Percentiles rank a stretch among this genome's conserved stretches.
Evolutionary conservation across 352 stramenopile genomes (phyloP).

Genomic region (Thraustochytrium striatum): DNA sequence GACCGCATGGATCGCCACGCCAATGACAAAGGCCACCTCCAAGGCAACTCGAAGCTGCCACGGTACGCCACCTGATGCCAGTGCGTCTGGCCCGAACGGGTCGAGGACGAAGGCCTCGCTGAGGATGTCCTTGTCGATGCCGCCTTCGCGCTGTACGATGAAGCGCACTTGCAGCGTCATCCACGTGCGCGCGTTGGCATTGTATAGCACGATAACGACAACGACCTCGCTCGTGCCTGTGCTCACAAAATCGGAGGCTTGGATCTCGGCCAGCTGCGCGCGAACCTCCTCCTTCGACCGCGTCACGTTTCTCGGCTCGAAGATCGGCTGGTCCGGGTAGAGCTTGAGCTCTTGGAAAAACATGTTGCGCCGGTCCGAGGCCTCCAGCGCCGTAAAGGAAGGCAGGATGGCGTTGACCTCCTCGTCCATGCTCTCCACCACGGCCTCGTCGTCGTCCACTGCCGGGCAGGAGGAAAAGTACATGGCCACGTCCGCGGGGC

Average conservation of each 20-base stretch:
- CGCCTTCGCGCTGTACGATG: background rate
- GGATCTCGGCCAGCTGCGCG: too few relatives aligned
- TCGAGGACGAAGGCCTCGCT: background rate
- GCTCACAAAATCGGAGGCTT: background rate
- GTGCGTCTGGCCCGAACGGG: background rate
- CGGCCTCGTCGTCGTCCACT: background rate
- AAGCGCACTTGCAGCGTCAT: slow-evolving; percentile 4
- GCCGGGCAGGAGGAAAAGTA: slow-evolving; percentile 1
- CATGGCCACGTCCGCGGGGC: background rate
- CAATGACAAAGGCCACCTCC: slow-evolving; percentile 20
- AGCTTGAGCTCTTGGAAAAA: background rate
- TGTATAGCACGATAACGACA: slow-evolving; percentile 14
- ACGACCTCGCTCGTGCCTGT: slow-evolving; percentile 1
- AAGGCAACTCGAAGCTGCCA: slow-evolving; percentile 24
- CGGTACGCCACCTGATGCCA: background rate
- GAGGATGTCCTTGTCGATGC: background rate
- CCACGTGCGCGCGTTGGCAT: slow-evolving; percentile 13
- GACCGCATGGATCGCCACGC: background rate
- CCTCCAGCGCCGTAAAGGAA: background rate
- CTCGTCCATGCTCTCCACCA: background rate
- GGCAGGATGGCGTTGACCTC: background rate
- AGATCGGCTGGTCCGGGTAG: too few relatives aligned
- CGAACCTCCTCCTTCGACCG: too few relatives aligned
- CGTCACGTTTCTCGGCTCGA: too few relatives aligned
- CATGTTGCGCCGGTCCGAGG: background rate